Conservation (phyloP, 1,284 basidiomycete species). For the Peniophora sp. region DNA sequence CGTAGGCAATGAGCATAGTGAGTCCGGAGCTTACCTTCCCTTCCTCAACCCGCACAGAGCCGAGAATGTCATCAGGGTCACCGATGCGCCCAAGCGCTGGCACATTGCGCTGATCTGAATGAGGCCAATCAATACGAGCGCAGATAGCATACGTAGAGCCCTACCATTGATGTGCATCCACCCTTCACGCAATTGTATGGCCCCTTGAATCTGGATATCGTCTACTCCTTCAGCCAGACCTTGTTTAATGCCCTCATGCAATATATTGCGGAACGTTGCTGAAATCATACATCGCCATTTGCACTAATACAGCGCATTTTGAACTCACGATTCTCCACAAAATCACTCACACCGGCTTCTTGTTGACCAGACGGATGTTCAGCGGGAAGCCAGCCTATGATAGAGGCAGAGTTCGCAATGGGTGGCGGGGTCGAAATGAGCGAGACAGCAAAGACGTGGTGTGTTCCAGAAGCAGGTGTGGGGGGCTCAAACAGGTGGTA, state of each 20-base stretch:
- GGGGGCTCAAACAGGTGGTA: constrained; percentile 57
- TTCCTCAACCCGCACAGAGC: constrained; percentile 60
- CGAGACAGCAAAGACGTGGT: constrained; percentile 55
- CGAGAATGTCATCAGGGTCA: constrained; percentile 75
- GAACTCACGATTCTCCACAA: constrained; percentile 55
- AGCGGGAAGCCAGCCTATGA: constrained; percentile 69
- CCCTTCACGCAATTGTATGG: constrained; percentile 55
- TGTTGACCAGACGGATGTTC: constrained; percentile 24
- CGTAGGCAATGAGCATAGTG: not conserved
- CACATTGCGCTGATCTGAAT: constrained; percentile 58
- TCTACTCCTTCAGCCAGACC: constrained; percentile 52
- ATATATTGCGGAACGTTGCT: constrained; percentile 46
- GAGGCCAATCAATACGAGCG: not conserved
- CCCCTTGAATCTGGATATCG: constrained; percentile 56
- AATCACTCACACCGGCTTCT: constrained; percentile 56
- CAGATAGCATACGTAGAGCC: constrained; percentile 10
- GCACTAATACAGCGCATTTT: not conserved
- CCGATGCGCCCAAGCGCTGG: constrained; percentile 67
- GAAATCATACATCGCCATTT: too few relatives aligned
- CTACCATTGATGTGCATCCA: constrained; percentile 82
- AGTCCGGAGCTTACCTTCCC: constrained; percentile 59
- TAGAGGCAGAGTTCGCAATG: constrained; percentile 35
- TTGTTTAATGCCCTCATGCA: constrained; percentile 51
- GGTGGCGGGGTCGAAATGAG: constrained; percentile 42
- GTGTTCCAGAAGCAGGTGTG: constrained; percentile 32